These are phyloP conservation scores for Beauveria australis DNA, from an alignment of 2,329 filamentous ascomycete species.

Conservation along the genomic window DNA sequence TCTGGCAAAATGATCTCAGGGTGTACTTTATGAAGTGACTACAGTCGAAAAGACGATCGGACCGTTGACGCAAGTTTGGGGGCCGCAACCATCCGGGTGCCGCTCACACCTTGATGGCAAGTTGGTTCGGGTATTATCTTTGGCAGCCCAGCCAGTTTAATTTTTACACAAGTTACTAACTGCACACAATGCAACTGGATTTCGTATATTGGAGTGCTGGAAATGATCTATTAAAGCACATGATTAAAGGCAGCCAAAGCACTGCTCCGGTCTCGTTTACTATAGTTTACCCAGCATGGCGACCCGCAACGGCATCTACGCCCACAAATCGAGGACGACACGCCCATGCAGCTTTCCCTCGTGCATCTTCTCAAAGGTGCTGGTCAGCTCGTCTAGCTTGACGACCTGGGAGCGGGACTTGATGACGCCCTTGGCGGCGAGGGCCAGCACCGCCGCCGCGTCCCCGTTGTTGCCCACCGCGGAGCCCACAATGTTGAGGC, in stretches of 20 bases:
- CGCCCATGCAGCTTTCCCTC: constrained; percentile 11
- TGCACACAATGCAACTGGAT: neutral
- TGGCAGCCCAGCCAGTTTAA: too few species aligned
- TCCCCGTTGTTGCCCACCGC: constrained; percentile 43
- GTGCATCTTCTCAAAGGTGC: constrained; percentile 8
- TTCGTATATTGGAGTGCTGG: neutral
- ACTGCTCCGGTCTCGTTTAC: neutral
- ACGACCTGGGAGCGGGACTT: constrained; percentile 2
- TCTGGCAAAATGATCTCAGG: neutral
- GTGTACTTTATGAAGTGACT: neutral
- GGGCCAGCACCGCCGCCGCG: constrained; percentile 20
- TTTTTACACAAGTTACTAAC: neutral
- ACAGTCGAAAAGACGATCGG: neutral
- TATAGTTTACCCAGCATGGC: too few species aligned
- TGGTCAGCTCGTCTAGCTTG: constrained; percentile 10
- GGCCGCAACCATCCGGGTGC: neutral
- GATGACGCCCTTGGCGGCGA: constrained; percentile 6
- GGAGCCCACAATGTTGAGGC: constrained; percentile 39
- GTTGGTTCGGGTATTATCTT: neutral
- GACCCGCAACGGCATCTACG: neutral
- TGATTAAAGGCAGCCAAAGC: neutral
- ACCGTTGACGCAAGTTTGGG: neutral
- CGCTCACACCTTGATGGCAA: neutral
- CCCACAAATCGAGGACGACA: constrained; percentile 10
- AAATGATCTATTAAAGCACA: neutral